phyloP scores from a whole-genome alignment of 2,329 filamentous ascomycete species.

The Exserohilum rostratum region DNA sequence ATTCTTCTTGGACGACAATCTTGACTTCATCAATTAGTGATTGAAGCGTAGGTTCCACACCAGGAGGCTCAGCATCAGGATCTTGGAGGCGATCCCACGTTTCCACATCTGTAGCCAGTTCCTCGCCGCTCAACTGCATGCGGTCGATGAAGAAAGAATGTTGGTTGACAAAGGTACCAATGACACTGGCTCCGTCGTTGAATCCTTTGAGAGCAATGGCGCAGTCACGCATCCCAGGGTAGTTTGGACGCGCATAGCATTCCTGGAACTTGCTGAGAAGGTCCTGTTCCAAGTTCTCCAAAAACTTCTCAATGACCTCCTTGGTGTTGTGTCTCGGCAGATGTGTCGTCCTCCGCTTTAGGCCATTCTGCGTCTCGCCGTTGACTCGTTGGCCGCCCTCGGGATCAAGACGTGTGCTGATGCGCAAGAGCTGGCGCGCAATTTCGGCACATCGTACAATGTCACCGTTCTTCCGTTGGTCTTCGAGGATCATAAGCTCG shows the following conservation, averaged over 20 bases:
- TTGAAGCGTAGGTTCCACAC: constrained; percentile 89
- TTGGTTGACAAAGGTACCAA: constrained; percentile 96
- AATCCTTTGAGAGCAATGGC: constrained; percentile 93
- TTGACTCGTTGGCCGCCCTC: constrained; percentile 60
- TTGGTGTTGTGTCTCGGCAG: constrained; percentile 68
- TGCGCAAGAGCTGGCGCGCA: constrained; percentile 88
- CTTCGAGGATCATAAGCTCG: constrained; percentile 83
- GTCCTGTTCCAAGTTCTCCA: constrained; percentile 93
- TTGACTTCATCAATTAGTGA: constrained; percentile 92
- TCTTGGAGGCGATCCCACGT: constrained; percentile 91
- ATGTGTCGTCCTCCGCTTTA: constrained; percentile 40
- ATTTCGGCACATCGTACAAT: constrained; percentile 95
- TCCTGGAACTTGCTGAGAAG: constrained; percentile 95
- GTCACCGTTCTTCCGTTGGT: constrained; percentile 83
- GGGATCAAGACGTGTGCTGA: constrained; percentile 88
- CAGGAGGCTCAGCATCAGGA: constrained; percentile 88
- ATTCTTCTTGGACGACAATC: constrained; percentile 95
- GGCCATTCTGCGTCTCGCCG: constrained; percentile 57
- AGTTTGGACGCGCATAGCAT: constrained; percentile 93
- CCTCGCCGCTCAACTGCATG: constrained; percentile 87
- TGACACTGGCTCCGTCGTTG: constrained; percentile 92
- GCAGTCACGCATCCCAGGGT: constrained; percentile 97
- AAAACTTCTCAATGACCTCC: constrained; percentile 94
- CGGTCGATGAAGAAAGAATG: constrained; percentile 99
- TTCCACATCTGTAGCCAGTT: constrained; percentile 74